Conservation (phyloP, 345 rosid genomes). For the Capsella bursapastoris region DNA sequence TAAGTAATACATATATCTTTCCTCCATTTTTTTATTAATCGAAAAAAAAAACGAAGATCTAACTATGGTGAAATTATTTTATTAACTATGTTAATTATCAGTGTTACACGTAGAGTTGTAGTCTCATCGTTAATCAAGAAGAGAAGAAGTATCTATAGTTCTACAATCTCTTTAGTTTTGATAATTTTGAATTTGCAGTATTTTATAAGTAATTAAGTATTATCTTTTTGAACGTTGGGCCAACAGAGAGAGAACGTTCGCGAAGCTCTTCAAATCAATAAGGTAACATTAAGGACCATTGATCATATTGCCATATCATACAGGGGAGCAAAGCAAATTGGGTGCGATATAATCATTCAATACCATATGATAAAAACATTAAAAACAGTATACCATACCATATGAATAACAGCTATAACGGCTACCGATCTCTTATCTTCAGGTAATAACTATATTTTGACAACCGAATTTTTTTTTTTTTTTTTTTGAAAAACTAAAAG, state of each 20-base stretch:
- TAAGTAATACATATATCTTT: background rate
- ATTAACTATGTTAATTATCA: too few relatives aligned
- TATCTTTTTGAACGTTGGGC: conserved; percentile 4
- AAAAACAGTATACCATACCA: conserved; percentile 14
- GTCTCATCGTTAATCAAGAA: too few relatives aligned
- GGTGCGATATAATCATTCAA: conserved; percentile 8
- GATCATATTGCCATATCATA: too few relatives aligned
- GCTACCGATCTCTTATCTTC: conserved; percentile 29
- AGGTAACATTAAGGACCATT: background rate
- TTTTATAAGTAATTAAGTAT: conserved; percentile 11
- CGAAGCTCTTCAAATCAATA: conserved; percentile 24
- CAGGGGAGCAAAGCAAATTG: conserved; percentile 12
- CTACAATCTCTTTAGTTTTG: too few relatives aligned
- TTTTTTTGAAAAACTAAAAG: too few relatives aligned
- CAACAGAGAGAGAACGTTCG: conserved; percentile 18
- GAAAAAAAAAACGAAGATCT: too few relatives aligned
- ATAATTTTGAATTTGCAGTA: background rate
- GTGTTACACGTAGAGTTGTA: too few relatives aligned
- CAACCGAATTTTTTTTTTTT: too few relatives aligned
- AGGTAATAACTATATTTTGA: background rate
- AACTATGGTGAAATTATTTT: too few relatives aligned
- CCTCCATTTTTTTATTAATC: background rate
- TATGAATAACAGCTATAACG: conserved; percentile 11
- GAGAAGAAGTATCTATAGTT: too few relatives aligned
- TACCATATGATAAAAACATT: background rate